Conservation (phyloP, 345 rosid species). For the Euphorbia peplus region DNA sequence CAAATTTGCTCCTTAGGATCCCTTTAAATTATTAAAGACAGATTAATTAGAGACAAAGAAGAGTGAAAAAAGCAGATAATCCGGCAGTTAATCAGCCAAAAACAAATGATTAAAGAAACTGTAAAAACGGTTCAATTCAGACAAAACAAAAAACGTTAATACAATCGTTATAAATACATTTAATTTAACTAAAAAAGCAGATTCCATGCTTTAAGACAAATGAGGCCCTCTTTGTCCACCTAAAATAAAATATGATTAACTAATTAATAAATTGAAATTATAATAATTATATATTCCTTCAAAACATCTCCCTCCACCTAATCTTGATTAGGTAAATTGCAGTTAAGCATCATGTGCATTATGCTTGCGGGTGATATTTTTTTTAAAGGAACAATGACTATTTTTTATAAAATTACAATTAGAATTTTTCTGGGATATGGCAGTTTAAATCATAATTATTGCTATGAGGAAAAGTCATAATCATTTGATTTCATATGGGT, state of each 20-base stretch:
- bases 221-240: not conserved
- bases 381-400: not conserved
- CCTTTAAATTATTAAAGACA: too few species aligned
- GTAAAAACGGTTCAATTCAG: conserved; percentile 14
- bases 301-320: conserved; percentile 5
- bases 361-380: too few species aligned
- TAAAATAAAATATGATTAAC: not conserved
- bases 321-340: conserved; percentile 11
- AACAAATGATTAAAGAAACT: conserved; percentile 5
- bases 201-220: conserved; percentile 2
- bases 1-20: too few species aligned
- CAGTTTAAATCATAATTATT: not conserved
- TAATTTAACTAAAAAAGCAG: not conserved
- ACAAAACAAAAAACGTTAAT: not conserved
- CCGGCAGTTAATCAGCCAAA: conserved; percentile 16
- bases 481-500: too few species aligned
- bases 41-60: not conserved
- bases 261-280: too few species aligned
- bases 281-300: not conserved
- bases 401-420: not conserved
- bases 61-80: not conserved
- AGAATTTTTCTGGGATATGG: not conserved
- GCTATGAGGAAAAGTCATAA: too few species aligned
- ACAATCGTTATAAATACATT: too few species aligned
- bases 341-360: conserved; percentile 5